Evolutionary conservation across 352 stramenopile species (phyloP).

Genomic region (Plasmopara viticola): DNA sequence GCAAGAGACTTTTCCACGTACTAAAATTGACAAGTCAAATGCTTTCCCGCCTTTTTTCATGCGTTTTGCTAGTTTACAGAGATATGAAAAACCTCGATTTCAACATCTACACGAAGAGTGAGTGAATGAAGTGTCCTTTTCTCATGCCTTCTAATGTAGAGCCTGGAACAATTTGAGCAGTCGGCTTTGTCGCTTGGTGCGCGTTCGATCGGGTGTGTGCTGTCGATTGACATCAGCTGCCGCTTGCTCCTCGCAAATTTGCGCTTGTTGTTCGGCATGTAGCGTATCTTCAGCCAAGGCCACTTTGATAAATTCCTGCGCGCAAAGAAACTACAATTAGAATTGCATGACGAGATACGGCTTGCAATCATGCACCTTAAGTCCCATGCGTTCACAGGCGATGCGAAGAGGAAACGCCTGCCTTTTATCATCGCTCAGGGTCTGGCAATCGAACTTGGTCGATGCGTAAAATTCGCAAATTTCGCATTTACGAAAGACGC

Average conservation of each 20-base stretch:
- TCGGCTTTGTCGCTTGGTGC: slow-evolving; percentile 11
- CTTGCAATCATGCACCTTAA: slow-evolving; percentile 26
- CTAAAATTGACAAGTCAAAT: not conserved
- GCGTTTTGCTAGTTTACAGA: not conserved
- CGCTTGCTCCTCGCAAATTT: slow-evolving; percentile 17
- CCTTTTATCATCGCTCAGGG: slow-evolving; percentile 14
- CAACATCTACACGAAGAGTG: not conserved
- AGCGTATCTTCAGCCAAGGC: slow-evolving; percentile 38
- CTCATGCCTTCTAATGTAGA: not conserved
- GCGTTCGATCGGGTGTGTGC: slow-evolving; percentile 10
- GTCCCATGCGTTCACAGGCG: slow-evolving; percentile 48
- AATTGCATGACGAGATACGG: not conserved
- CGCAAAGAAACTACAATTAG: slow-evolving; percentile 1
- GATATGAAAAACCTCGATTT: not conserved
- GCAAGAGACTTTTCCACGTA: slow-evolving; percentile 1
- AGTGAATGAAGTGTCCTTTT: no score
- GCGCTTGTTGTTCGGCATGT: slow-evolving; percentile 38
- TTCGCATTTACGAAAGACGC: slow-evolving; percentile 78
- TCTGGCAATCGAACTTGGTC: slow-evolving; percentile 25
- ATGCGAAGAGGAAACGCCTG: slow-evolving; percentile 23
- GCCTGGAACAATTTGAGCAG: slow-evolving; percentile 19
- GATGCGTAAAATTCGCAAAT: slow-evolving; percentile 75
- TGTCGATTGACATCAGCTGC: slow-evolving; percentile 8
- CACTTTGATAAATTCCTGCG: slow-evolving; percentile 46
- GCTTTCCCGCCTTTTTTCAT: slow-evolving; percentile 23